A percentile compares a stretch with the other conserved stretches of the same genome.
Evolutionary conservation across 352 stramenopile species (phyloP).

Genomic region (Globisporangium camurandrum): DNA sequence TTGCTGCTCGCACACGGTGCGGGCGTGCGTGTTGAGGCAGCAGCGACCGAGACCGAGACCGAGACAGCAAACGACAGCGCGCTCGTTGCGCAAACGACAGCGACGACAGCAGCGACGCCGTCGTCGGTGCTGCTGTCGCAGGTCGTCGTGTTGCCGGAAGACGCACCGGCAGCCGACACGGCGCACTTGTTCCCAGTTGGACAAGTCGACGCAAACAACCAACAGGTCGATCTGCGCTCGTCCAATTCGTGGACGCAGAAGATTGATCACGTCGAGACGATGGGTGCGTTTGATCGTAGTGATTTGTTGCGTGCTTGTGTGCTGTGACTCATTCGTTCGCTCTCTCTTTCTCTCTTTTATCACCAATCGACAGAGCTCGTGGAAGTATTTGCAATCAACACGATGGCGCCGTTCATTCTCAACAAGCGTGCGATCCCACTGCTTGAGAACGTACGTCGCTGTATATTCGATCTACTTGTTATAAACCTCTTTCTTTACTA

Average conservation of each 20-base stretch:
- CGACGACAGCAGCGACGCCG: slow-evolving; percentile 20
- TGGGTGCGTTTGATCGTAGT: slow-evolving; percentile 25
- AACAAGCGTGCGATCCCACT: slow-evolving; percentile 77
- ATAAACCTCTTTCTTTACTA: too few species aligned
- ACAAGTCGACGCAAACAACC: slow-evolving; percentile 88
- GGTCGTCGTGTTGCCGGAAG: slow-evolving; percentile 81
- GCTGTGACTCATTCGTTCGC: slow-evolving; percentile 1
- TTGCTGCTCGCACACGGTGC: slow-evolving; percentile 17
- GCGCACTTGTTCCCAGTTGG: slow-evolving; percentile 50
- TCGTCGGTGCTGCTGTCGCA: slow-evolving; percentile 88
- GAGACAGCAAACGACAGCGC: slow-evolving; percentile 9
- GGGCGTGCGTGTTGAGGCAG: not conserved
- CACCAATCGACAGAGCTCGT: slow-evolving; percentile 38
- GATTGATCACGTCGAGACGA: slow-evolving; percentile 67
- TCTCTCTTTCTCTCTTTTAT: not conserved
- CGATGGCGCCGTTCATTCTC: slow-evolving; percentile 92
- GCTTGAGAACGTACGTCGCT: slow-evolving; percentile 38
- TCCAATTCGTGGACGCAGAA: slow-evolving; percentile 90
- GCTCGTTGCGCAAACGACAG: slow-evolving; percentile 19
- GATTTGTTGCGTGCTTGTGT: not conserved
- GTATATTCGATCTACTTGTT: too few species aligned
- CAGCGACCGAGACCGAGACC: not conserved
- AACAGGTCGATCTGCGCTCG: slow-evolving; percentile 90
- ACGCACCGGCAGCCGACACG: slow-evolving; percentile 57
- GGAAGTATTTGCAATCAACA: slow-evolving; percentile 89